Evolutionary conservation across 1,284 basidiomycete genomes (phyloP).

Genomic region (Ganoderma multipileum): DNA sequence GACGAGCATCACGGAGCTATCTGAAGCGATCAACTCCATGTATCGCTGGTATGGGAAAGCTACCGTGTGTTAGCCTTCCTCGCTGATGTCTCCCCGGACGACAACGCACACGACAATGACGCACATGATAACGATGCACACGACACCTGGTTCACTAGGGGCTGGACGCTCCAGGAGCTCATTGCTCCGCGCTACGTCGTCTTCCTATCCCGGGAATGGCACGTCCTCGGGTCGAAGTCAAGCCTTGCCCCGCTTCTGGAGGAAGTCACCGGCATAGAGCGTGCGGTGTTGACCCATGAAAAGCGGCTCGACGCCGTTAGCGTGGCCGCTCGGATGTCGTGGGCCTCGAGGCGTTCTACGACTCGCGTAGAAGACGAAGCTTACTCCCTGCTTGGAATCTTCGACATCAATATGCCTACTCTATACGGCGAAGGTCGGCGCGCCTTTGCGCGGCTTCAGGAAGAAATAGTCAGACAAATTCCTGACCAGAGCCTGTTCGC

Average conservation of each 20-base stretch:
- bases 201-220: not conserved
- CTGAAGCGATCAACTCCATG: conserved; percentile 12
- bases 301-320: not conserved
- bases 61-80: conserved; percentile 7
- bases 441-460: conserved; percentile 5
- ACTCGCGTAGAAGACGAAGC: conserved; percentile 7
- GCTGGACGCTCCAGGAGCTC: conserved; percentile 5
- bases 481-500: conserved; percentile 4
- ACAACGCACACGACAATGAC: not conserved
- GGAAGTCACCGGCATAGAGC: not conserved
- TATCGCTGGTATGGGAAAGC: conserved; percentile 5
- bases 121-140: not conserved
- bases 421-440: conserved; percentile 3
- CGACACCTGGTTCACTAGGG: not conserved
- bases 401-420: conserved; percentile 10
- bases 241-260: conserved; percentile 2
- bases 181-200: not conserved
- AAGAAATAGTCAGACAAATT: conserved; percentile 1
- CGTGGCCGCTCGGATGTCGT: conserved; percentile 8
- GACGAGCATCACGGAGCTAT: conserved; percentile 8
- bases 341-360: conserved; percentile 4
- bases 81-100: conserved; percentile 1
- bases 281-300: not conserved
- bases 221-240: not conserved
- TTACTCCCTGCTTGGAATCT: conserved; percentile 5